Conservation (phyloP, 768 basidiomycete genomes). For the Hebeloma cylindrosporum region DNA sequence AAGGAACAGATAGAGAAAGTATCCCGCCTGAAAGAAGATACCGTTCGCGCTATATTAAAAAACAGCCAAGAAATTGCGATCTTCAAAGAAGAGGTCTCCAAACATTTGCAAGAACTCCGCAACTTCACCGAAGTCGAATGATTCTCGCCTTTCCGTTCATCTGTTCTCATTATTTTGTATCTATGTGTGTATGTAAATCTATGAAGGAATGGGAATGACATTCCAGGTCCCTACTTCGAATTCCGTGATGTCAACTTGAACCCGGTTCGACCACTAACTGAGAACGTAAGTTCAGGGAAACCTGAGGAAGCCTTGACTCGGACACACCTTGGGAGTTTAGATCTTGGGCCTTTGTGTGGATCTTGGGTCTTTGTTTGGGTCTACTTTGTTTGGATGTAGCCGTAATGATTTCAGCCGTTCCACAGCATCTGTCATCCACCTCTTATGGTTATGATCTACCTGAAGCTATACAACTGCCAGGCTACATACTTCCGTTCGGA, state of each 20-base stretch:
- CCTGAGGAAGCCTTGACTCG: too few relatives aligned
- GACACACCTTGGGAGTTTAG: too few relatives aligned
- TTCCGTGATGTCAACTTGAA: too few relatives aligned
- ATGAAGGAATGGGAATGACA: too few relatives aligned
- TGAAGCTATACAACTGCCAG: too few relatives aligned
- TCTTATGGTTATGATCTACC: too few relatives aligned
- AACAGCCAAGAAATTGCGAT: constrained; percentile 80
- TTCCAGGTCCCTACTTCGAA: too few relatives aligned
- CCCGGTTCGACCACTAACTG: too few relatives aligned
- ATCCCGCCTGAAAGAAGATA: constrained; percentile 73
- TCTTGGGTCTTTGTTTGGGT: constrained; percentile 7
- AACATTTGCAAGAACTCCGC: constrained; percentile 64
- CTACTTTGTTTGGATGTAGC: background rate
- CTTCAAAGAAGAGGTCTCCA: constrained; percentile 79
- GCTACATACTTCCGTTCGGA: too few relatives aligned
- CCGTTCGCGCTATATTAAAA: constrained; percentile 78
- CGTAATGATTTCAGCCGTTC: too few relatives aligned
- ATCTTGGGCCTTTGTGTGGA: constrained; percentile 14
- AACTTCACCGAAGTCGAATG: constrained; percentile 56
- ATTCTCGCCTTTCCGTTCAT: constrained; percentile 12
- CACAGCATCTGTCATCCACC: too few relatives aligned
- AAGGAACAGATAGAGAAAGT: constrained; percentile 79
- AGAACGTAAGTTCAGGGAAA: too few relatives aligned
- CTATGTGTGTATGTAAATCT: constrained; percentile 9
- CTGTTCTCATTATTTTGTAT: constrained; percentile 8